These are phyloP conservation scores for Penicillium freii DNA, from an alignment of 2,329 filamentous ascomycete genomes.

Conservation along the genomic window DNA sequence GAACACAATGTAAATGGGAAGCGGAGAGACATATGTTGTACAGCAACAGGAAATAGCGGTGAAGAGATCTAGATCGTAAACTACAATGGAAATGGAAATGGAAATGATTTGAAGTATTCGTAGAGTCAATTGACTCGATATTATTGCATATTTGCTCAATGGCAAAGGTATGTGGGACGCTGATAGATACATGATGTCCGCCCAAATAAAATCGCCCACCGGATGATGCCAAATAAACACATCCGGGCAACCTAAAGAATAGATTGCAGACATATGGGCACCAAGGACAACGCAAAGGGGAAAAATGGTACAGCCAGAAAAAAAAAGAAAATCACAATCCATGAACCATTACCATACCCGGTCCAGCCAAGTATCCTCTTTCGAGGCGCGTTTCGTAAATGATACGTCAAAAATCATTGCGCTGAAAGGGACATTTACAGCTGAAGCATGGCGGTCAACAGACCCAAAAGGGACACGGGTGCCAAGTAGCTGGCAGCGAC, in stretches of 20 bases:
- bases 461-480: slow-evolving; percentile 23
- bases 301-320: slow-evolving; percentile 6
- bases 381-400: slow-evolving; percentile 18
- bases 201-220: neutral
- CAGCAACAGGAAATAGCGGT: neutral
- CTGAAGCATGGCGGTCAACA: slow-evolving; percentile 32
- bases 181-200: slow-evolving; percentile 6
- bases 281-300: neutral
- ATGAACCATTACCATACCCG: slow-evolving; percentile 14
- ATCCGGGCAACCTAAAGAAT: neutral
- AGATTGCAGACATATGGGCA: neutral
- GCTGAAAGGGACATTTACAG: slow-evolving; percentile 21
- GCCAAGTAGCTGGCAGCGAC: slow-evolving; percentile 25
- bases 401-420: slow-evolving; percentile 1
- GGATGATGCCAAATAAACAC: neutral
- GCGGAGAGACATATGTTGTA: neutral
- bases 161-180: neutral
- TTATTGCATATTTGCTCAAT: slow-evolving; percentile 1
- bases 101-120: neutral
- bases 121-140: neutral
- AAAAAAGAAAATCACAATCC: slow-evolving; percentile 12
- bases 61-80: neutral
- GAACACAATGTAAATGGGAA: neutral
- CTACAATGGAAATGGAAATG: neutral
- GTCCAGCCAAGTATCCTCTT: slow-evolving; percentile 28